Base-by-base conservation (phyloP, 148 eudicot species). In the Agrostemma githago region DNA sequence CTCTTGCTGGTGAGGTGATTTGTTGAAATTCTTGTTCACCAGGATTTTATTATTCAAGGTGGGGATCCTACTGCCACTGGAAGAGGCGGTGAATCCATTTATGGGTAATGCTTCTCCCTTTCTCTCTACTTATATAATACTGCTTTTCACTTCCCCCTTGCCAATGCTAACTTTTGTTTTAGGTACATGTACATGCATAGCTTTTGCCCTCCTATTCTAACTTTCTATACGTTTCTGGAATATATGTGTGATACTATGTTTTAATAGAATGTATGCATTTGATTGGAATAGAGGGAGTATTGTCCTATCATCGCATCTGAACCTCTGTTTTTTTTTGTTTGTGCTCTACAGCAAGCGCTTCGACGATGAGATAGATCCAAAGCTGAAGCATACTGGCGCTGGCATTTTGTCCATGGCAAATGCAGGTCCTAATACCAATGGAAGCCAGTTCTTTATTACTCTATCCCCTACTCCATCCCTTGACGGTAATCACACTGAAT, bases 41-140 rank as follows among this genome's bases (percentile, higher is more conserved):
- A 93, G 97, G 98, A 89, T 71, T 94, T 94, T 60, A 92, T 94
- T 6, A 93, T 94, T 74, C 98, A 94, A 85, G 98, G 98, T 20
- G 98, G 98, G 21, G 98, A 94, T 83, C 98, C 98, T 20, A 89
- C 97, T 59, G 98, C 92, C 4, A 91, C 98, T 67, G 98, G 98
- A 71, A 83, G 98, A 51, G 97, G 98, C 34, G 98, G 98, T 57
- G 86, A 88, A 79, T 91, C 97, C 16, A 94, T 92, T 72, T 94
- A 94, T 67, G 98, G 98, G 97, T 88, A 81, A 5, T 70, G 40
- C 38, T 10, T 56, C 16, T 42, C 57, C 16, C 34, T 26, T 26
- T 26, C 34, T 26, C 34, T 26, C 34, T 26, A 26, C 34, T 26
- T 26, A 26, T 26, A 26, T 26, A 26, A 26, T 26, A 26, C 34